Conservation (phyloP, 805 yeast species). For the Suhomyces sp. region DNA sequence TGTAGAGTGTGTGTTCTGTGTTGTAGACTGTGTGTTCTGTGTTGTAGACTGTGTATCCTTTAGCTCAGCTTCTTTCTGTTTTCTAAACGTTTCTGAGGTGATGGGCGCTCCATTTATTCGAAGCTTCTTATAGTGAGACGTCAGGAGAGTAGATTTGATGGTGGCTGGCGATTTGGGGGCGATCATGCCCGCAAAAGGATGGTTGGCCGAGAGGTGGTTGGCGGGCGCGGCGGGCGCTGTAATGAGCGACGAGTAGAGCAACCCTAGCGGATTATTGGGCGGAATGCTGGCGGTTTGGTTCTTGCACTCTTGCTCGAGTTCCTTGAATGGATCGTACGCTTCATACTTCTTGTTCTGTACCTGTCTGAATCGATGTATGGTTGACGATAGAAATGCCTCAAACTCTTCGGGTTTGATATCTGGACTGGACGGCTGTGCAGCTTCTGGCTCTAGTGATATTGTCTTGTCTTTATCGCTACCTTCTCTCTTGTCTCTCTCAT, state of each 20-base stretch:
- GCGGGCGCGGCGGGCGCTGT: slow-evolving; percentile 10
- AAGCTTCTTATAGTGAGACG: slow-evolving; percentile 41
- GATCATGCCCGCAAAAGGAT: slow-evolving; percentile 15
- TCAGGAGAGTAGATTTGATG: slow-evolving; percentile 31
- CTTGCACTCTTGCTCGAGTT: background rate
- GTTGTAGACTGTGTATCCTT: too few relatives aligned
- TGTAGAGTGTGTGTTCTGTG: too few relatives aligned
- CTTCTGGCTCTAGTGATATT: background rate
- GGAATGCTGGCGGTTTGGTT: background rate
- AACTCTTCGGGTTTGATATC: slow-evolving; percentile 21
- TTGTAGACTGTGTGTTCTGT: too few relatives aligned
- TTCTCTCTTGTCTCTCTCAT: background rate
- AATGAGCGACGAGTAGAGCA: slow-evolving; percentile 24
- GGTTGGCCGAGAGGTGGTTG: background rate
- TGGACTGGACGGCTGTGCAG: background rate
- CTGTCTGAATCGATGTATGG: slow-evolving; percentile 32
- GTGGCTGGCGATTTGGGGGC: slow-evolving; percentile 36
- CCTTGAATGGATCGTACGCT: slow-evolving; percentile 8
- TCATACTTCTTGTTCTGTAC: slow-evolving; percentile 16
- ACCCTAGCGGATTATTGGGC: slow-evolving; percentile 22
- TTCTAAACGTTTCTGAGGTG: slow-evolving; percentile 18
- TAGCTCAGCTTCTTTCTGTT: background rate
- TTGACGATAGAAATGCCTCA: slow-evolving; percentile 31
- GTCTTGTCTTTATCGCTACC: background rate
- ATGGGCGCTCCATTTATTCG: slow-evolving; percentile 39